phyloP scores from a whole-genome alignment of 140 eudicot genomes.

The Flaveria floridana region DNA sequence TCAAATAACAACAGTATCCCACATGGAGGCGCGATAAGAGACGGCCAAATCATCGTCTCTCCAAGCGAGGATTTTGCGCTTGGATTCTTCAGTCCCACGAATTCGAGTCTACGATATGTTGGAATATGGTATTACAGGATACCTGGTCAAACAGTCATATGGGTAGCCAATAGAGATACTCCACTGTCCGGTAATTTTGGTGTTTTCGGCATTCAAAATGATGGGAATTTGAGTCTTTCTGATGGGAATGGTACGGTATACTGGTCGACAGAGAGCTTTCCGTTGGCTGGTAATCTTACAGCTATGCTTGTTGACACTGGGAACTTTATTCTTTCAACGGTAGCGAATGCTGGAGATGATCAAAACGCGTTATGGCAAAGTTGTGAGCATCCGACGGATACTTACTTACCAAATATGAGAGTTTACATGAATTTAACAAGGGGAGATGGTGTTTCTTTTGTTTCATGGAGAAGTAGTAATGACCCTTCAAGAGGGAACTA shows the following conservation, averaged over 20 bases:
- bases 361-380: slow-evolving; percentile 49
- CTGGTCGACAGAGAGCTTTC: slow-evolving; percentile 47
- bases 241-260: slow-evolving; percentile 34
- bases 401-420: slow-evolving; percentile 62
- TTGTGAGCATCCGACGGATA: slow-evolving; percentile 56
- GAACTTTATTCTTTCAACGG: slow-evolving; percentile 39
- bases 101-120: slow-evolving; percentile 41
- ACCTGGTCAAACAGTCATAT: slow-evolving; percentile 44
- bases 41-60: slow-evolving; percentile 53
- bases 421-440: slow-evolving; percentile 30
- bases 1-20: slow-evolving; percentile 31
- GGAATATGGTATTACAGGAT: slow-evolving; percentile 64
- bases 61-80: slow-evolving; percentile 39
- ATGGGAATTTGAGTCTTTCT: slow-evolving; percentile 42
- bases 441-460: slow-evolving; percentile 34
- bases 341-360: slow-evolving; percentile 13
- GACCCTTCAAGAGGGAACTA: slow-evolving; percentile 67
- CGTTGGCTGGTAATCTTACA: slow-evolving; percentile 32
- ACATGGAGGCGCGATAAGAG: slow-evolving; percentile 44
- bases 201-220: slow-evolving; percentile 36
- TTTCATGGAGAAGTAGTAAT: slow-evolving; percentile 52
- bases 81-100: slow-evolving; percentile 67
- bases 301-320: slow-evolving; percentile 53
- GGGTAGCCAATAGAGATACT: slow-evolving; percentile 65
- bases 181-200: slow-evolving; percentile 43